Base-by-base conservation (phyloP, 2,329 filamentous ascomycete genomes). In the Arthrobotrys sinensis region DNA sequence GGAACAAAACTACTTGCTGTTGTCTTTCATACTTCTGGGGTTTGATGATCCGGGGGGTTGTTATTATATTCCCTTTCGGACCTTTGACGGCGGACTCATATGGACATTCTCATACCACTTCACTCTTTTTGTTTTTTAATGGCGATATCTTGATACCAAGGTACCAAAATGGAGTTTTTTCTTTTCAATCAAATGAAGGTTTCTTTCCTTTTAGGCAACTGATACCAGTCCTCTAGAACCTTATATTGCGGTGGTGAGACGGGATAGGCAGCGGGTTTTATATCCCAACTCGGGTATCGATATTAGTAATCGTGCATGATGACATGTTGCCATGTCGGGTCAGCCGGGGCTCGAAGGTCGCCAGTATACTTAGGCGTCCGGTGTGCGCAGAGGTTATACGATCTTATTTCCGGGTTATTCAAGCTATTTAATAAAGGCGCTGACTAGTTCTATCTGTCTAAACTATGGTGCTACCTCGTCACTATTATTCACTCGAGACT, bases 151-250 rank as follows among this genome's bases (percentile, higher is more conserved):
- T 28, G 55, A 60, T 60, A 60, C 55, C 55, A 60, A 38, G 43
- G 60, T 32, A 40, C 24, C 24, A 36, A 64, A 64, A 64, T 64
- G 60, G 60, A 64, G 60, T 64, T 64, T 19, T 36, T 34, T 48
- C 11, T 48, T 48, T 36, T 57, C 16, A 14, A 36, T 57, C 8
- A 34, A 28, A 28, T 28, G 2, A 28, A 10, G 36, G 36, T 38
- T 24, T 53, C 28, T 28, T 28, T 24, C 12, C 4, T 24, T 53
- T 14, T 38, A 38, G 36, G 36, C 36, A 38, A 38, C 36, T 14
- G 36, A 38, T 14, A 38, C 36, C 24, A 8, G 2, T 38, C 36
- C 6, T 28, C 2, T 2, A 4, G 24, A 28, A 28, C 4, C 24
- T 28, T 28, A 28, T 28, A 28, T 4, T 28, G 4, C 24, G 4